Percentiles rank a stretch among this genome's conserved stretches.
These are phyloP conservation scores for Thelonectria rubi DNA, from an alignment of 2,329 filamentous ascomycete genomes.

Conservation along the genomic window DNA sequence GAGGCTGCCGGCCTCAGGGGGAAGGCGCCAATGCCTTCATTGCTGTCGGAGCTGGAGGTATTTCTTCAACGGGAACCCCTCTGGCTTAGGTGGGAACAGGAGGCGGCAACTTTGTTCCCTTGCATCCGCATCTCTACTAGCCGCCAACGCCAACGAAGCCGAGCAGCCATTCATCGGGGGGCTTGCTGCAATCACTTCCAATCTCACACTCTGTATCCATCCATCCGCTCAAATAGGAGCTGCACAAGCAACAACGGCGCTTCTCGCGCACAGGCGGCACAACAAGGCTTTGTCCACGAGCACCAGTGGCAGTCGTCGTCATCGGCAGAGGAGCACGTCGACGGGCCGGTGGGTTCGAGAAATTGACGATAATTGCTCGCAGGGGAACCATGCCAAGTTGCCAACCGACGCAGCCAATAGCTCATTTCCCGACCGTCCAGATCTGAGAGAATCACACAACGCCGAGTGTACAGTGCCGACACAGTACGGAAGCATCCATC, in stretches of 20 bases:
- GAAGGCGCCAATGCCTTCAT: constrained; percentile 22
- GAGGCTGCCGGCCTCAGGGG: constrained; percentile 38
- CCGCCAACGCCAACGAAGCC: constrained; percentile 1
- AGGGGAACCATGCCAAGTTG: constrained; percentile 36
- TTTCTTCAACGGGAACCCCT: constrained; percentile 1
- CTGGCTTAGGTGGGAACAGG: no score
- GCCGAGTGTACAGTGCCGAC: neutral
- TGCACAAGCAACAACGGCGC: neutral
- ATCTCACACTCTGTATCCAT: constrained; percentile 3
- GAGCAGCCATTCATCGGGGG: constrained; percentile 15
- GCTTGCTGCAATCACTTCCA: constrained; percentile 14
- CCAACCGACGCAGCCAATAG: constrained; percentile 29
- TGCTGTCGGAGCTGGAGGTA: constrained; percentile 8
- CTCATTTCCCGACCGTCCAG: constrained; percentile 38
- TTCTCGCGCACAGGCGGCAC: constrained; percentile 6
- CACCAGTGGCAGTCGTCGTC: constrained; percentile 22
- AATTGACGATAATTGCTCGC: constrained; percentile 41
- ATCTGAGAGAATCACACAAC: constrained; percentile 23
- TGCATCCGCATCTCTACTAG: constrained; percentile 26
- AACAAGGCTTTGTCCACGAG: neutral
- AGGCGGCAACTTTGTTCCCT: constrained; percentile 18
- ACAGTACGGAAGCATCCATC: constrained; percentile 8
- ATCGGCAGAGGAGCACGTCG: constrained; percentile 22
- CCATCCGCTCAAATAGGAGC: neutral
- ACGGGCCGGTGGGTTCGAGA: constrained; percentile 37